Evolutionary conservation across 2,329 filamentous ascomycete species (phyloP).

Genomic region (Mollisia scopiformis): DNA sequence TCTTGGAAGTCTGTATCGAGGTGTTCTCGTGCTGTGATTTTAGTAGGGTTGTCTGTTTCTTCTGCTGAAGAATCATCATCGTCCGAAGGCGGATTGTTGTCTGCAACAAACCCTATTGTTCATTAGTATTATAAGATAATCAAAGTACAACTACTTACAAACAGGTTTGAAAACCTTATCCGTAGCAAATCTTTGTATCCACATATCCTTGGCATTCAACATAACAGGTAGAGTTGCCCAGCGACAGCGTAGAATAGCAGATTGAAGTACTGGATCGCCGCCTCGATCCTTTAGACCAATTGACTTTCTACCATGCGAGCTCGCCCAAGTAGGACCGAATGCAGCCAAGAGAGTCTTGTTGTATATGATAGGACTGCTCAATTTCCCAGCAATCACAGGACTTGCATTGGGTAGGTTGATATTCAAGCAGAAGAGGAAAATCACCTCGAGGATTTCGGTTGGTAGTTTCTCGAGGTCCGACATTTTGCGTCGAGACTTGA

Average conservation of each 20-base stretch:
- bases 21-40: slow-evolving; percentile 14
- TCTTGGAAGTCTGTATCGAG: slow-evolving; percentile 22
- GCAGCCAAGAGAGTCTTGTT: slow-evolving; percentile 26
- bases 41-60: neutral
- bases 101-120: neutral
- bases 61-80: neutral
- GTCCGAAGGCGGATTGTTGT: neutral
- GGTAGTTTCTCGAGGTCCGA: slow-evolving; percentile 35
- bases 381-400: slow-evolving; percentile 32
- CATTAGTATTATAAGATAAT: neutral
- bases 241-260: slow-evolving; percentile 30
- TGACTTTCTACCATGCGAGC: slow-evolving; percentile 11
- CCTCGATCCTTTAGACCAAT: neutral
- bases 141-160: neutral
- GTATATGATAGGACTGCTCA: slow-evolving; percentile 33
- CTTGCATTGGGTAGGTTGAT: slow-evolving; percentile 33
- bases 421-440: slow-evolving; percentile 35
- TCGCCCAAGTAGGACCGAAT: slow-evolving; percentile 34
- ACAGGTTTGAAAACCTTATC: slow-evolving; percentile 4
- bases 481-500: slow-evolving; percentile 34
- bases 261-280: slow-evolving; percentile 15
- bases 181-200: slow-evolving; percentile 21
- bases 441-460: slow-evolving; percentile 33
- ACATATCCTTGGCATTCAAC: slow-evolving; percentile 28
- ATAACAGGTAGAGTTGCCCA: slow-evolving; percentile 32